Base-by-base conservation (phyloP, 2,329 filamentous ascomycete species). In the Zasmidium citrigriseum region DNA sequence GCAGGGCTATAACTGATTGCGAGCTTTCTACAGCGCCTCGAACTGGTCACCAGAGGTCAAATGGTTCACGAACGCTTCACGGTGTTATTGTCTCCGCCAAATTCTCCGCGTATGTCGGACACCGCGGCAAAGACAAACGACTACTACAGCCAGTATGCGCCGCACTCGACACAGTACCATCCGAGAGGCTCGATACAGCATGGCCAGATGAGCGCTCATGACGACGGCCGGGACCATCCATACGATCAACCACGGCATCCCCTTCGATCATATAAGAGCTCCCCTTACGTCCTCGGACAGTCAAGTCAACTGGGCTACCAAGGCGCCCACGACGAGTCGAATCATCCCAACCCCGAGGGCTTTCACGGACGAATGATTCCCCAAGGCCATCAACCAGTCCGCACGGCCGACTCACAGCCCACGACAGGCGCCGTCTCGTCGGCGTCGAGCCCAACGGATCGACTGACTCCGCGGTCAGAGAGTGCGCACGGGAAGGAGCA, bases 101-200 rank as follows among this genome's bases (percentile, higher is more conserved):
- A 71, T 63, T 81, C 78, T 70, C 78, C 78, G 72, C 78, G 75
- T 70, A 79, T 80, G 78, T 79, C 77, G 76, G 77, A 73, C 68
- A 77, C 77, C 67, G 72, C 73, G 69, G 71, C 73, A 61, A 76
- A 75, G 64, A 67, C 72, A 62, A 68, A 70, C 71, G 74, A 78
- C 53, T 74, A 75, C 70, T 73, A 76, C 66, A 78, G 76, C 77
- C 77, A 77, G 68, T 63, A 66, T 72, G 65, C 74, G 51, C 48
- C 59, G 21, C 51, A 57, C 14, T 54, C 50, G 47, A 22, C 44
- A 51, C 38, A 57, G 20, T 67, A 73, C 29, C 71, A 71, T 29
- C 4, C 59, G 38, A 18, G 34, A 25, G 7, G 21, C n/a, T 41
- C 49, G 11, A 7, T 25, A 21, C 49, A 47, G 23, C 44, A 34